A percentile compares a stretch with the other conserved stretches of the same genome.
Evolutionary conservation across 192 early-diverging fungal species (phyloP).

Genomic region (Umbelopsis sp.): DNA sequence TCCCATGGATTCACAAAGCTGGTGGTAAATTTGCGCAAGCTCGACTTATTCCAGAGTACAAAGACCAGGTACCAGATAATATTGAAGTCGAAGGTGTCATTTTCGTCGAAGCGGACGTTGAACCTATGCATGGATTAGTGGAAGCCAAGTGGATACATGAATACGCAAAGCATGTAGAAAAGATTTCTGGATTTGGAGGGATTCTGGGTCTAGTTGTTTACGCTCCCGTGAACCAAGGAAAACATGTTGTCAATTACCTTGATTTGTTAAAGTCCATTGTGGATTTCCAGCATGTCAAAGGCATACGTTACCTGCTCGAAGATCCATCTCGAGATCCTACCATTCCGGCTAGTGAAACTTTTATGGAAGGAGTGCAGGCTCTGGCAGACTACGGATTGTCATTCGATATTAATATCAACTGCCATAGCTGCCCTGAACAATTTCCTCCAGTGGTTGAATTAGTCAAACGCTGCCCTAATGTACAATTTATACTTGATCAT

Average conservation of each 20-base stretch:
- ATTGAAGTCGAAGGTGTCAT: slow-evolving; percentile 10
- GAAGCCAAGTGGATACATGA: slow-evolving; percentile 32
- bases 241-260: slow-evolving; percentile 27
- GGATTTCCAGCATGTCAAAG: slow-evolving; percentile 18
- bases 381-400: slow-evolving; percentile 24
- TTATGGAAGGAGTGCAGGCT: slow-evolving; percentile 23
- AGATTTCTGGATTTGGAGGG: slow-evolving; percentile 24
- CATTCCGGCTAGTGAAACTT: slow-evolving; percentile 4
- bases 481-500: slow-evolving; percentile 36
- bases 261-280: slow-evolving; percentile 20
- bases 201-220: slow-evolving; percentile 32
- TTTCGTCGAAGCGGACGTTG: slow-evolving; percentile 36
- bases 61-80: not conserved
- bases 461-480: slow-evolving; percentile 24
- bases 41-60: not conserved
- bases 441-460: slow-evolving; percentile 32
- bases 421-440: slow-evolving; percentile 23
- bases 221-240: slow-evolving; percentile 35
- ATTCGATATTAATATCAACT: slow-evolving; percentile 35
- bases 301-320: slow-evolving; percentile 32
- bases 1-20: slow-evolving; percentile 30
- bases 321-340: slow-evolving; percentile 23
- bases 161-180: slow-evolving; percentile 15
- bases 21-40: not conserved
- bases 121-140: slow-evolving; percentile 24